phyloP scores from a whole-genome alignment of 2,329 filamentous ascomycete species.

The Colletotrichum orchidophilum region DNA sequence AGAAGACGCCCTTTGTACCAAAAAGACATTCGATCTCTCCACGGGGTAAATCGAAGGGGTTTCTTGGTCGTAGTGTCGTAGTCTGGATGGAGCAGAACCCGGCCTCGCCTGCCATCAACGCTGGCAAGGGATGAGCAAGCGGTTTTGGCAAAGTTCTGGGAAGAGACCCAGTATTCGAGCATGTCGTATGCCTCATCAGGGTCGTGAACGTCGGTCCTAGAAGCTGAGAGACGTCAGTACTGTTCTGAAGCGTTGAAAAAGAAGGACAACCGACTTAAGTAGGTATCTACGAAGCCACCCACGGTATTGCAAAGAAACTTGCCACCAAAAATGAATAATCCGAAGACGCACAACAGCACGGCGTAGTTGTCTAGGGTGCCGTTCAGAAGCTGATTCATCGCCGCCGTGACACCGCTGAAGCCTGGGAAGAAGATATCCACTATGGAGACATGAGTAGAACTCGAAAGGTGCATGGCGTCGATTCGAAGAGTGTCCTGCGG shows the following conservation, averaged over 20 bases:
- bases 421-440: neutral
- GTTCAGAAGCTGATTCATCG: slow-evolving; percentile 2
- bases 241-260: neutral
- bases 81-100: neutral
- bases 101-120: neutral
- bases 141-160: neutral
- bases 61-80: neutral
- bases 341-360: slow-evolving; percentile 37
- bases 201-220: neutral
- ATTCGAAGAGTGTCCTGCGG: no score
- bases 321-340: slow-evolving; percentile 31
- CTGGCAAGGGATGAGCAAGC: neutral
- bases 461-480: no score
- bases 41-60: neutral
- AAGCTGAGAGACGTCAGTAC: neutral
- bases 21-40: neutral
- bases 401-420: neutral
- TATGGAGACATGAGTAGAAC: no score
- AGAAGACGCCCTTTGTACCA: neutral
- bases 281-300: slow-evolving; percentile 27
- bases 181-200: neutral
- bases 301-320: slow-evolving; percentile 43
- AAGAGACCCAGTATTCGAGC: neutral
- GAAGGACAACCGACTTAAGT: neutral
- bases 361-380: neutral